Evolutionary conservation across 768 basidiomycete species (phyloP), one percentile per base, ranked within the genome.

Genomic region (Austroboletus festivus): DNA sequence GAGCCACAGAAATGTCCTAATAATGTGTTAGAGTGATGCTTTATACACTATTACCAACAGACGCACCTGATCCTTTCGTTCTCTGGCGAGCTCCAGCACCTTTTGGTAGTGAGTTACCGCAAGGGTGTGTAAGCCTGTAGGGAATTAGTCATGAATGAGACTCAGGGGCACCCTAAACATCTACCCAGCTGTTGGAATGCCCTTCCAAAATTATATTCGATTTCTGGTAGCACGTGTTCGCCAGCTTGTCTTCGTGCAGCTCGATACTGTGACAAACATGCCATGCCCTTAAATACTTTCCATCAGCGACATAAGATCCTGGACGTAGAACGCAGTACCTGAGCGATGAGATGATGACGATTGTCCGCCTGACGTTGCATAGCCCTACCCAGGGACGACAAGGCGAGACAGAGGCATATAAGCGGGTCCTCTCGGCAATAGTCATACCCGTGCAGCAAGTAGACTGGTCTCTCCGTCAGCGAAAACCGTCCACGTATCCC

Each of bases 301-400:
- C 34, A 13, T 49, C 30, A 59, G 44, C 20, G 15, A 16, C 20
- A 26, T 22, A 28, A 34, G 1, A 21, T 6, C 4, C 3, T 19
- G 37, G n/a, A 12, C 21, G 13, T 18, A 12, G 4, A 4, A 18
- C 7, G 19, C 34, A 59, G 21, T 39, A 82, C 81, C 67, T 93
- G 90, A 4, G 85, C 77, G 33, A 96, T 78, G 49, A 92, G 77
- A 65, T 94, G 89, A 59, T 95, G 88, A 35, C 93, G 72, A 62
- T 98, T 97, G 68, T 96, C 94, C 16, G 86, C 83, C 65, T 96
- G 93, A 19, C 94, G 78, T 55, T 93, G 89, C 85, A 91, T 91
- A 1, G 92, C 86, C 24, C 94, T 77, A 15, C 92, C 92, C 38
- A 95, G 72, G 19, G 90, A 96, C 0, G 90, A 83, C 39, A 93